phyloP scores from a whole-genome alignment of 768 basidiomycete species.

The Cystobasidiopsis lactophilus region DNA sequence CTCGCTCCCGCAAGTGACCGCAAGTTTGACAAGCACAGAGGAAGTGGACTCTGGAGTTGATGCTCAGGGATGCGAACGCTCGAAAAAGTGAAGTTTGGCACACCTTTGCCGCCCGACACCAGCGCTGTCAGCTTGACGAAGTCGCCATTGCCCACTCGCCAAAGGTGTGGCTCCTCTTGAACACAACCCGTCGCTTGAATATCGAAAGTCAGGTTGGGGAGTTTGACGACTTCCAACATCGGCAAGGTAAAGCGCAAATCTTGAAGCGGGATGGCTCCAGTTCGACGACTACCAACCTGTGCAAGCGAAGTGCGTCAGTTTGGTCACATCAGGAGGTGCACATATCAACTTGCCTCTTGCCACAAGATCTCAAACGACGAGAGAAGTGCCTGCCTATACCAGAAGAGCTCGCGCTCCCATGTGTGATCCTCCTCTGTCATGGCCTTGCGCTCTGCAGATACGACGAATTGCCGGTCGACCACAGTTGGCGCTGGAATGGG shows the following conservation, averaged over 20 bases:
- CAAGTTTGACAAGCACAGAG: no score
- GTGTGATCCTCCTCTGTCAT: conserved; percentile 38
- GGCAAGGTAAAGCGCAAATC: conserved; percentile 50
- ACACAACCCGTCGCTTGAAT: no score
- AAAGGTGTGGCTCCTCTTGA: no score
- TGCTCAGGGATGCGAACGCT: no score
- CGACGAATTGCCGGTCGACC: conserved; percentile 74
- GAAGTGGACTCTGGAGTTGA: no score
- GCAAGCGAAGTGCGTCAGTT: not conserved
- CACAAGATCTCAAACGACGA: conserved; percentile 46
- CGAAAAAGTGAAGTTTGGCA: no score
- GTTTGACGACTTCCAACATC: conserved; percentile 48
- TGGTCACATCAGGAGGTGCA: not conserved
- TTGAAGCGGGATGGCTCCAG: conserved; percentile 54
- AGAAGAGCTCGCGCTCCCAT: conserved; percentile 61
- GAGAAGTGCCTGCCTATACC: conserved; percentile 82
- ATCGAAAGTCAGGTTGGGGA: no score
- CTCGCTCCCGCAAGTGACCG: no score
- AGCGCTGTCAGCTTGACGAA: no score
- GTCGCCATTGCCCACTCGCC: no score
- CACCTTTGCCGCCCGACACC: no score
- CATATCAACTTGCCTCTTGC: conserved; percentile 50
- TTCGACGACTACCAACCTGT: conserved; percentile 62
- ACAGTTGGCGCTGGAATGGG: conserved; percentile 49
- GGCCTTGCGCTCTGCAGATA: conserved; percentile 39